These are phyloP conservation scores for Lizonia empirigonia DNA, from an alignment of 2,329 filamentous ascomycete genomes.

Conservation along the genomic window DNA sequence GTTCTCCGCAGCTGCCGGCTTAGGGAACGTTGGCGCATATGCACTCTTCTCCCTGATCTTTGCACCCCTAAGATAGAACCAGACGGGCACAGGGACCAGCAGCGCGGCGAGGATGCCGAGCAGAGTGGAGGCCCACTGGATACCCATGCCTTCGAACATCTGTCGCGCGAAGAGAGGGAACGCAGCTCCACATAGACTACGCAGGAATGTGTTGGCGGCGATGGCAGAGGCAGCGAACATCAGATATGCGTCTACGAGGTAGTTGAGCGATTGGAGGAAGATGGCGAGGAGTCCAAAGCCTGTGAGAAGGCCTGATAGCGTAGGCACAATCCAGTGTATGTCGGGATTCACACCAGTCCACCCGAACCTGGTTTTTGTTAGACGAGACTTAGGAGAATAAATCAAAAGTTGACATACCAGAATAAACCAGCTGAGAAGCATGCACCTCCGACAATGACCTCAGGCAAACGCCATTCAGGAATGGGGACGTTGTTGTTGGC, in stretches of 20 bases:
- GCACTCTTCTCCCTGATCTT: slow-evolving; percentile 53
- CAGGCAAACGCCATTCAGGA: slow-evolving; percentile 63
- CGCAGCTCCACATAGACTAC: slow-evolving; percentile 56
- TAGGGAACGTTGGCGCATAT: slow-evolving; percentile 49
- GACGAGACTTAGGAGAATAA: neutral
- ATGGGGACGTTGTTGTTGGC: slow-evolving; percentile 57
- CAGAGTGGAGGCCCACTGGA: slow-evolving; percentile 54
- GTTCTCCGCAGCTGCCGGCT: slow-evolving; percentile 17
- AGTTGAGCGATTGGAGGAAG: slow-evolving; percentile 64
- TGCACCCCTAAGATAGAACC: slow-evolving; percentile 52
- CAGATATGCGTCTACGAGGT: slow-evolving; percentile 65
- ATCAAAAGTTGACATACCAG: slow-evolving; percentile 22
- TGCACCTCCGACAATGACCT: slow-evolving; percentile 59
- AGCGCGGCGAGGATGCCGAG: slow-evolving; percentile 52
- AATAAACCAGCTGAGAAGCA: slow-evolving; percentile 50
- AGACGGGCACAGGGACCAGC: slow-evolving; percentile 54
- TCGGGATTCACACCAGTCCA: slow-evolving; percentile 52
- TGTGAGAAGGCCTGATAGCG: slow-evolving; percentile 56
- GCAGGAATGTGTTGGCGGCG: slow-evolving; percentile 61
- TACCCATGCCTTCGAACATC: slow-evolving; percentile 61
- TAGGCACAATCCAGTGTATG: slow-evolving; percentile 53
- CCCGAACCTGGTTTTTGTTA: slow-evolving; percentile 31
- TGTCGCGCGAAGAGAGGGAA: slow-evolving; percentile 62
- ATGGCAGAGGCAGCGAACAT: slow-evolving; percentile 62
- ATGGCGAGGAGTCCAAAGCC: slow-evolving; percentile 64